Evolutionary conservation across 768 basidiomycete species (phyloP), one percentile per base, ranked within the genome.

Genomic region (Tubosaeta sp.): DNA sequence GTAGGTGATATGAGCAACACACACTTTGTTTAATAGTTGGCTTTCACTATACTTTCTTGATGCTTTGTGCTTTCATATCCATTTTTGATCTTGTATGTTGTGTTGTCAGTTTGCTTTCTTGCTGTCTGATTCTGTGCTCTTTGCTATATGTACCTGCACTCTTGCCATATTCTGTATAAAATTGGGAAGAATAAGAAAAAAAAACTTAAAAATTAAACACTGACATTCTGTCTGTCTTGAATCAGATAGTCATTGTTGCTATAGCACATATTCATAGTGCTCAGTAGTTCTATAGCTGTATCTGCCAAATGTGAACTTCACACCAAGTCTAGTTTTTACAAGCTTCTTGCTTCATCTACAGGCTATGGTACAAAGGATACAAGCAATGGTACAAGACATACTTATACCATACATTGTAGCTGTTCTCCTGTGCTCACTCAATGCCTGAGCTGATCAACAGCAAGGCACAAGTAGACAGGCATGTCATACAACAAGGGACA

Each of bases 1-100:
- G 54, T 62, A 42, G 59, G 61, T 48, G 67, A 70, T 18, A 29
- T 77, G 52, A 40, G 52, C 35, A 49, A 46, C 27, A 58, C 55
- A 18, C 2, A 10, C 3, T 57, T 67, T 57, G 38, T 61, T 21
- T 66, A 34, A 49, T 30, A 31, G 49, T n/a, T 25, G 14, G 35
- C 22, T 42, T 30, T 41, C 18, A n/a, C 19, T 13, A 4, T 48
- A 40, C n/a, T 22, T 21, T 34, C 24, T 29, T 27, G 31, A 44
- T 42, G 14, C 29, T 39, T 39, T 27, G 16, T 41, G 11, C 25
- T 21, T 27, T 46, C 21, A 14, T 10, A 7, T n/a, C 35, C 3
- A 27, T 44, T 32, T 16, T 41, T 58, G 43, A 12, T 49, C 31
- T 44, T 49, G 34, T 30, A 29, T 62, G 51, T 46, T 30, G 18